phyloP scores from a whole-genome alignment of 345 rosid genomes.

The Pistacia integerrima region DNA sequence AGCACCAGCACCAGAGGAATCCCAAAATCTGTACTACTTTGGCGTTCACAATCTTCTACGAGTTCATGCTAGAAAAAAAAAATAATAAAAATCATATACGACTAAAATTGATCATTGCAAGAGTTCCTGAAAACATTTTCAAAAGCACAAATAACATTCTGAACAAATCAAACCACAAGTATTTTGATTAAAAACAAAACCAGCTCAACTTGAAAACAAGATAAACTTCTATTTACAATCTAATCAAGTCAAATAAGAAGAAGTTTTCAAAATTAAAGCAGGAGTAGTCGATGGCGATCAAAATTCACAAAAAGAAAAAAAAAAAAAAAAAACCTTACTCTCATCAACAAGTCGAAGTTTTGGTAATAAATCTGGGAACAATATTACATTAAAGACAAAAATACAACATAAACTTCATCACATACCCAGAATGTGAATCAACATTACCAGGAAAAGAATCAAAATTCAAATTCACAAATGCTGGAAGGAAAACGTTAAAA shows the following conservation, averaged over 20 bases:
- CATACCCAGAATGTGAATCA: constrained; percentile 5
- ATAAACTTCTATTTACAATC: background rate
- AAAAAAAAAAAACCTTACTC: background rate
- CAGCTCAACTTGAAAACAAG: background rate
- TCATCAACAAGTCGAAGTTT: background rate
- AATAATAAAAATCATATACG: background rate
- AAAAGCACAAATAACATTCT: constrained; percentile 11
- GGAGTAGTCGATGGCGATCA: background rate
- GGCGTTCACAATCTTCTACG: background rate
- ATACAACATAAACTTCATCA: background rate
- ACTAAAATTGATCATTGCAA: background rate
- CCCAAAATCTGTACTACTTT: background rate
- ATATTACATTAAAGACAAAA: background rate
- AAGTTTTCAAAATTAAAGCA: background rate
- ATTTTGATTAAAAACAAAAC: background rate
- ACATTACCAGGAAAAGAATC: background rate
- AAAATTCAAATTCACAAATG: background rate
- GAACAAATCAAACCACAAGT: background rate
- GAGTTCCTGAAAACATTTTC: background rate
- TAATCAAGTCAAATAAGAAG: background rate
- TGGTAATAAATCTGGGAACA: background rate
- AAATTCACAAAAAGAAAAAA: background rate
- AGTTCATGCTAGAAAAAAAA: background rate
- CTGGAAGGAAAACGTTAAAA: background rate
- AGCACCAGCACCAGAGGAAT: background rate